These are phyloP conservation scores for Microdochium bolleyi DNA, from an alignment of 2,329 filamentous ascomycete genomes.

Conservation along the genomic window DNA sequence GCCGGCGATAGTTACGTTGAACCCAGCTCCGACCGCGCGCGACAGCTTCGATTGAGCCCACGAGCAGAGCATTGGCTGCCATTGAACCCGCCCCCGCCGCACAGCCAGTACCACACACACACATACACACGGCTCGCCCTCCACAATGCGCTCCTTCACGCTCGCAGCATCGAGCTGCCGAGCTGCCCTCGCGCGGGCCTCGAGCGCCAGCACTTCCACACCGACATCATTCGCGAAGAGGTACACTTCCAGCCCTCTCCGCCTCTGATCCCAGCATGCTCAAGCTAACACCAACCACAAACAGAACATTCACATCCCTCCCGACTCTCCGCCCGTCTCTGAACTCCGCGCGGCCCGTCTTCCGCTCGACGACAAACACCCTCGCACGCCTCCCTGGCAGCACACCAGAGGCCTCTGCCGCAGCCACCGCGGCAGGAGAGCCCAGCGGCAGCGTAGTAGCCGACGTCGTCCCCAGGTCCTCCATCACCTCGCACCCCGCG, in stretches of 20 bases:
- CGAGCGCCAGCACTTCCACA: background rate
- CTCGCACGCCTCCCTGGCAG: slow-evolving; percentile 11
- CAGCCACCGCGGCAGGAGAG: slow-evolving; percentile 6
- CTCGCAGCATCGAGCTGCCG: background rate
- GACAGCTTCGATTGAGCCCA: too few species aligned
- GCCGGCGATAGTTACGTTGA: background rate
- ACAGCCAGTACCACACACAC: too few species aligned
- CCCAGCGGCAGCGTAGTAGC: slow-evolving; percentile 12
- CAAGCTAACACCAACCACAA: background rate
- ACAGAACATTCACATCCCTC: slow-evolving; percentile 40
- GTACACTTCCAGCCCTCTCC: background rate
- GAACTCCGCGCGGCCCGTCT: slow-evolving; percentile 14
- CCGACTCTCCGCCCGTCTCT: slow-evolving; percentile 41
- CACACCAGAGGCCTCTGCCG: background rate
- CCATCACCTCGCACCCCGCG: slow-evolving; percentile 45
- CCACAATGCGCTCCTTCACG: background rate
- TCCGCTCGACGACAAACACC: slow-evolving; percentile 17
- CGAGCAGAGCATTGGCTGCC: too few species aligned
- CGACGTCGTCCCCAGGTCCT: slow-evolving; percentile 36
- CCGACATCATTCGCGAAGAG: background rate
- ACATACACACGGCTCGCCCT: too few species aligned
- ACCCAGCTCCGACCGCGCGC: too few species aligned
- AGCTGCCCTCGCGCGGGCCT: background rate
- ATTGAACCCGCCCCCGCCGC: too few species aligned
- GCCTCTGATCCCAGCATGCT: background rate